phyloP scores from a whole-genome alignment of 2,329 filamentous ascomycete species.

The Eutypella sp. region DNA sequence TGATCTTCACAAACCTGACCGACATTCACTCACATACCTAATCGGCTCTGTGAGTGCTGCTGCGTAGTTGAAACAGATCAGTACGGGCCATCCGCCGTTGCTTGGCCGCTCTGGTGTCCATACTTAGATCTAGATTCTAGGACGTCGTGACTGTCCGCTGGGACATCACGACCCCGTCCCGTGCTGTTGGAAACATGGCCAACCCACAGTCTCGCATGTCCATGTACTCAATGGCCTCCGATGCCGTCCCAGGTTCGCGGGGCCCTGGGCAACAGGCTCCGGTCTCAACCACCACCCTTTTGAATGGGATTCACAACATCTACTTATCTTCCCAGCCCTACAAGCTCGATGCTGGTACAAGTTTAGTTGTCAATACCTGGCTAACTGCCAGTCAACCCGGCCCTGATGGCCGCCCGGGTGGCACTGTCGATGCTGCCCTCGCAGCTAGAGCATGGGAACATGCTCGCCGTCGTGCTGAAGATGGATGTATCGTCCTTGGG shows the following conservation, averaged over 20 bases:
- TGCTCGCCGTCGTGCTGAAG: constrained; percentile 86
- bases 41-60: too few relatives aligned
- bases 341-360: constrained; percentile 81
- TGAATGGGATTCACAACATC: constrained; percentile 87
- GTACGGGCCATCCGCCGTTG: not conserved
- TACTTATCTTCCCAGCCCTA: constrained; percentile 82
- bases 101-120: not conserved
- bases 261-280: constrained; percentile 66
- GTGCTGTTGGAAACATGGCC: constrained; percentile 46
- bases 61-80: not conserved
- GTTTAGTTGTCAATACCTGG: constrained; percentile 93
- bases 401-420: constrained; percentile 64
- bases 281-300: constrained; percentile 85
- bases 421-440: constrained; percentile 74
- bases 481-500: constrained; percentile 88
- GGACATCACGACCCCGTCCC: constrained; percentile 29
- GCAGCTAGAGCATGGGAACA: constrained; percentile 91
- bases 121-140: constrained; percentile 1
- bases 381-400: constrained; percentile 70
- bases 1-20: not conserved
- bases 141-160: constrained; percentile 35
- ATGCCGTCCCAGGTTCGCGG: constrained; percentile 54
- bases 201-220: constrained; percentile 53
- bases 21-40: not conserved
- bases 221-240: constrained; percentile 63